Conservation (phyloP, 2,329 filamentous ascomycete species). For the Parascedosporium putredinis region DNA sequence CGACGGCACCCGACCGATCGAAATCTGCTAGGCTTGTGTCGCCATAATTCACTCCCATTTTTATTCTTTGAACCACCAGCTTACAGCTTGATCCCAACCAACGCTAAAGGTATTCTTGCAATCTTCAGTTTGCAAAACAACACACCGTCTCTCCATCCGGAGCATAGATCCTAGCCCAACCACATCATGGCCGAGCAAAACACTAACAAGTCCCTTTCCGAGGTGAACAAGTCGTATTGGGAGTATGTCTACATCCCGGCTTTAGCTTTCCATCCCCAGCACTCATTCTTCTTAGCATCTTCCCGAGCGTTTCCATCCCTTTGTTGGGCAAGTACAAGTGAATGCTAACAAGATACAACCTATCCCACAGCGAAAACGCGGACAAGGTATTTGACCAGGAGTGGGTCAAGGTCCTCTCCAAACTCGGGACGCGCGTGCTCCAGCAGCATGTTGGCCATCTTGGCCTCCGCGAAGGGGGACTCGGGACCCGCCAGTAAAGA, state of each 20-base stretch:
- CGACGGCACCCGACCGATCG: no score
- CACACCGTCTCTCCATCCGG: no score
- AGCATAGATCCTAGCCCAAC: neutral
- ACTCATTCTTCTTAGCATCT: no score
- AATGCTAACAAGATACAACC: neutral
- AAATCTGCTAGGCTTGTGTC: no score
- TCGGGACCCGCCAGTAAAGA: slow-evolving; percentile 8
- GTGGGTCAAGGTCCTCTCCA: slow-evolving; percentile 12
- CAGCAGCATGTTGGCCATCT: slow-evolving; percentile 9
- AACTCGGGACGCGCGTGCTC: slow-evolving; percentile 11
- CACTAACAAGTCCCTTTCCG: slow-evolving; percentile 8
- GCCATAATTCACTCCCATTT: no score
- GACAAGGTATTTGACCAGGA: slow-evolving; percentile 10
- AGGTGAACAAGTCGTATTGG: slow-evolving; percentile 12
- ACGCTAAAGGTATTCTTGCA: no score
- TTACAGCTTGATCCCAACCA: no score
- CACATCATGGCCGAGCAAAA: slow-evolving; percentile 1
- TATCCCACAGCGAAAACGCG: slow-evolving; percentile 8
- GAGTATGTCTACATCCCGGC: slow-evolving; percentile 11
- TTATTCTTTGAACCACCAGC: neutral
- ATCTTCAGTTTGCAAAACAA: no score
- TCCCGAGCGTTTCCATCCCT: neutral
- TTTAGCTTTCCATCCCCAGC: no score
- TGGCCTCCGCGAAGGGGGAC: slow-evolving; percentile 3
- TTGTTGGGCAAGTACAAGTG: neutral